A percentile compares a stretch with the other conserved stretches of the same genome.
Evolutionary conservation across 2,329 filamentous ascomycete genomes (phyloP).

Genomic region (Monosporascus sp.): DNA sequence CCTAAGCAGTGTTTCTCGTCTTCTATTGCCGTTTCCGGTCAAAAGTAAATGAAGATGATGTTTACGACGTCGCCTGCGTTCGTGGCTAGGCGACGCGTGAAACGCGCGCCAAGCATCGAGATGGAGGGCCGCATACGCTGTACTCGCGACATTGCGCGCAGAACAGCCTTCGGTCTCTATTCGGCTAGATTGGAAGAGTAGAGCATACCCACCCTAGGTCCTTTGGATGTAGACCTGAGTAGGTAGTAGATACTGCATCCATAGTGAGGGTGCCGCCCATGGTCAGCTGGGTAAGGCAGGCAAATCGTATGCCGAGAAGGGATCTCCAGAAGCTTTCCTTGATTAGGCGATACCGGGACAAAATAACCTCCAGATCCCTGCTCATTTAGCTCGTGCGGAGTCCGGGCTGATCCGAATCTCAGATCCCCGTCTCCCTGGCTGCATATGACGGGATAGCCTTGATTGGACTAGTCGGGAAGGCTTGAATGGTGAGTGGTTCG

Average conservation of each 20-base stretch:
- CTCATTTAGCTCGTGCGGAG: not conserved
- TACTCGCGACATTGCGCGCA: not conserved
- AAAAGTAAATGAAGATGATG: conserved; percentile 15
- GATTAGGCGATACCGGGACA: not conserved
- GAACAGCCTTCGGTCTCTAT: no score
- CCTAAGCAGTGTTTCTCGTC: conserved; percentile 25
- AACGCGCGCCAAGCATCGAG: not conserved
- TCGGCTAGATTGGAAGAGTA: no score
- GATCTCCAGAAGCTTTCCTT: not conserved
- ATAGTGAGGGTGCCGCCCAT: not conserved
- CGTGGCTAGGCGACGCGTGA: not conserved
- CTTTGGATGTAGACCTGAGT: not conserved
- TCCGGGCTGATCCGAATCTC: not conserved
- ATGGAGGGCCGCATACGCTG: not conserved
- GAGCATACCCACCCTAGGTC: not conserved
- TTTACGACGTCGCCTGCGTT: conserved; percentile 12
- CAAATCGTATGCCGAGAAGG: not conserved
- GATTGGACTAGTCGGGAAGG: not conserved
- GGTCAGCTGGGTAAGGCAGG: not conserved
- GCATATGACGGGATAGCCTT: not conserved
- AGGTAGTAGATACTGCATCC: not conserved
- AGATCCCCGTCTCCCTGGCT: not conserved
- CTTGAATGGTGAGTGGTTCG: not conserved
- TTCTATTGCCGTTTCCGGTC: conserved; percentile 28
- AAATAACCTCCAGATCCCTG: not conserved